These are phyloP conservation scores for Sanghuangporus weigelae DNA, from an alignment of 1,284 basidiomycete species.

Conservation along the genomic window DNA sequence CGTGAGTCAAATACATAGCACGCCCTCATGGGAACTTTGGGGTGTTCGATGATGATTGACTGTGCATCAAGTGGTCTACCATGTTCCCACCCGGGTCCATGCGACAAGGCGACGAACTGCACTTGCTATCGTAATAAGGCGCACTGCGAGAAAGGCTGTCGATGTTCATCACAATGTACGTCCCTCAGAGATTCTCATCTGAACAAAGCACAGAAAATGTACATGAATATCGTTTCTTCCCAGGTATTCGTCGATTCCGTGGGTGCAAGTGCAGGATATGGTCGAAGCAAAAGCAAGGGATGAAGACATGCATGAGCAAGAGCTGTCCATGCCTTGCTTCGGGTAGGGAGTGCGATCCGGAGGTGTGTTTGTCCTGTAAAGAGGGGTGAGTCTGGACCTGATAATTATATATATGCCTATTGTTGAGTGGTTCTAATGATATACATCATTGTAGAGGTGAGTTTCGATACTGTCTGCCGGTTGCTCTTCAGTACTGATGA, in stretches of 20 bases:
- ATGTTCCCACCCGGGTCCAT: conserved; percentile 39
- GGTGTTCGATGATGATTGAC: not conserved
- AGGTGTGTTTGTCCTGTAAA: conserved; percentile 28
- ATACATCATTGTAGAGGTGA: conserved; percentile 9
- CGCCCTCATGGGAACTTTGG: not conserved
- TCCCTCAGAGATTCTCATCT: not conserved
- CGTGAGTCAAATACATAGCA: not conserved
- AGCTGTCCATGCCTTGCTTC: conserved; percentile 41
- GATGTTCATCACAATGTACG: conserved; percentile 33
- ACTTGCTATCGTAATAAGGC: conserved; percentile 30
- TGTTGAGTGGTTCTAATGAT: conserved; percentile 12
- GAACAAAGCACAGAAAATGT: not conserved
- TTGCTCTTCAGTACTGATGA: not conserved
- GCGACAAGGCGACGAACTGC: conserved; percentile 28
- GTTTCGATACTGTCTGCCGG: not conserved
- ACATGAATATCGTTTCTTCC: conserved; percentile 2
- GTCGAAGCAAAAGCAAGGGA: conserved; percentile 11
- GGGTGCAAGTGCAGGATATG: conserved; percentile 36
- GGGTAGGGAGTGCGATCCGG: conserved; percentile 39
- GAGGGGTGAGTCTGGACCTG: conserved; percentile 27
- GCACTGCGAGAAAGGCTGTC: conserved; percentile 37
- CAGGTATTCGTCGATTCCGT: conserved; percentile 33
- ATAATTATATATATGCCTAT: not conserved
- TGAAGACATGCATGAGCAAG: conserved; percentile 24
- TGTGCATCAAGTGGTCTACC: conserved; percentile 17